Evolutionary conservation across 192 early-diverging fungal genomes (phyloP).

Genomic region (Phlyctochytrium bullatum): DNA sequence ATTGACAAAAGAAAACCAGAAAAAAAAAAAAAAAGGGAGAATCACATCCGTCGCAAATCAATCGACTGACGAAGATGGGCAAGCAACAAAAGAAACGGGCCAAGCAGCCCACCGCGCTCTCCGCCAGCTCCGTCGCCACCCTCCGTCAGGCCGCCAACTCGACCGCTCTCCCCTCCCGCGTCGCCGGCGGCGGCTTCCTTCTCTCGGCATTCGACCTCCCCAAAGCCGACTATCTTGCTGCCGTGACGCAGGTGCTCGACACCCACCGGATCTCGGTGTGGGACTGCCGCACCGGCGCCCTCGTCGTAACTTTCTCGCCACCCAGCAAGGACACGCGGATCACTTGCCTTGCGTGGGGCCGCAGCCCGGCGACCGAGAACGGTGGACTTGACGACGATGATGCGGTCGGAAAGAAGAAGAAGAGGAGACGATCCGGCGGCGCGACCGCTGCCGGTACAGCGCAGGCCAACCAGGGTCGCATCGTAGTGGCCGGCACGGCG

Average conservation of each 20-base stretch:
- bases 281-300: background rate
- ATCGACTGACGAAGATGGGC: background rate
- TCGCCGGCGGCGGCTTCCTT: background rate
- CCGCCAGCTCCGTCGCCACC: background rate
- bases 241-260: background rate
- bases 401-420: background rate
- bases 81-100: background rate
- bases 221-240: background rate
- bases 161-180: background rate
- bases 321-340: background rate
- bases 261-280: conserved; percentile 1
- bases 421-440: background rate
- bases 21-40: no score
- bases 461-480: background rate
- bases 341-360: conserved; percentile 1
- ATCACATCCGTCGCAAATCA: no score
- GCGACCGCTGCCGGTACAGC: background rate
- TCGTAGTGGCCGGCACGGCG: background rate
- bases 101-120: background rate
- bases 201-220: conserved; percentile 1
- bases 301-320: background rate
- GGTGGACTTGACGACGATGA: background rate
- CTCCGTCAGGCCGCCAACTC: background rate
- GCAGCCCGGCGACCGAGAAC: background rate
- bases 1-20: no score